Base-by-base conservation (phyloP, 331 rosid species). In the Rhamnella rubrinervis region DNA sequence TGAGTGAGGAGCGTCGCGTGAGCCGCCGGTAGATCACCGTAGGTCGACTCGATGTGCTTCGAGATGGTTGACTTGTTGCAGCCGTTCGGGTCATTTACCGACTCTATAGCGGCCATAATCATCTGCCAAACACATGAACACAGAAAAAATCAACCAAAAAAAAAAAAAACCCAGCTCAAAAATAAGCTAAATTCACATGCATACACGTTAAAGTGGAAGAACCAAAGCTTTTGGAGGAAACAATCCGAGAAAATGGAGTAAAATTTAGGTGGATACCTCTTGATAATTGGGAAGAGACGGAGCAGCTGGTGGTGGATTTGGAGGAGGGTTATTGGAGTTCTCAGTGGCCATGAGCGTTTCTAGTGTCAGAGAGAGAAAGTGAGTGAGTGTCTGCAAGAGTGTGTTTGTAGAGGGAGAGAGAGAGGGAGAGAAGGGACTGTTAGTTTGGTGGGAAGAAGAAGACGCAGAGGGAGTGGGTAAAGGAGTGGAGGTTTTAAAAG, bases 31-130 rank as follows among this genome's bases (percentile, higher is more conserved):
- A 81, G 79, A 71, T 77, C 78, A 18, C 78, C 72, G 80, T 78
- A 70, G 15, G 74, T 70, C 6, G 79, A 67, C 78, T 81, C 88
- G 66, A 84, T 81, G 61, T 84, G 65, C 71, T 78, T 79, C 5
- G 82, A 57, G 19, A 84, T 81, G 21, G 80, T 66, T 52, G 88
- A 56, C 65, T 84, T 84, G 80, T 67, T 81, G 7, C 79, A 79
- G 8, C 88, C 85, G 35, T 66, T 67, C 3, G 37, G 20, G 58
- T 84, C 86, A 70, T 78, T 61, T 4, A 84, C 57, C 4, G 76
- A 72, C 61, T 84, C 88, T 40, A 84, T 78, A 26, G 88, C 88
- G 14, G 82, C 46, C 78, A 81, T 78, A 62, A 84, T 75, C 82
- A 84, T 72, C 88, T 84, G 78, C 4, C 4, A 67, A 28, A 1